Conservation (phyloP, 805 yeast genomes). For the Saturnispora diversa region DNA sequence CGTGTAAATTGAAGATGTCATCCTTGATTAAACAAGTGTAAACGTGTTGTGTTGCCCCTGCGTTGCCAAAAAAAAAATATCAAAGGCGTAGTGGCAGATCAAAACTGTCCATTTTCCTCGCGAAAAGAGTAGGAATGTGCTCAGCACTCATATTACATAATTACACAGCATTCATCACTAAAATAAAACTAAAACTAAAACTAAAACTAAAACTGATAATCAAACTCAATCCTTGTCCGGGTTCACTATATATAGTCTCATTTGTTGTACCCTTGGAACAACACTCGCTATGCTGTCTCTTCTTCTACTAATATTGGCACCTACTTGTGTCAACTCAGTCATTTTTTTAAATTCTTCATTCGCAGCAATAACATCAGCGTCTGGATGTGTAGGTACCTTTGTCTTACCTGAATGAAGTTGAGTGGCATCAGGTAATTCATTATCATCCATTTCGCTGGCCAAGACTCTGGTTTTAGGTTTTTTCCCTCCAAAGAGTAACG, state of each 20-base stretch:
- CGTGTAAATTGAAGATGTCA: conserved; percentile 52
- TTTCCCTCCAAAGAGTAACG: conserved; percentile 17
- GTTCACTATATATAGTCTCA: conserved; percentile 43
- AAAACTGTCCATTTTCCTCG: too few relatives aligned
- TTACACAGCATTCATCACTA: neutral
- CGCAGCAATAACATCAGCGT: conserved; percentile 28
- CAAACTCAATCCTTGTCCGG: conserved; percentile 44
- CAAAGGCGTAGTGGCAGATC: too few relatives aligned
- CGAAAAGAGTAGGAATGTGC: neutral
- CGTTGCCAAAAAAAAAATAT: too few relatives aligned
- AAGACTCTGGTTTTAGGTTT: conserved; percentile 60
- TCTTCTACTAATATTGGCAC: neutral
- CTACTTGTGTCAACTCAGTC: conserved; percentile 13
- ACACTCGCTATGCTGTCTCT: conserved; percentile 23
- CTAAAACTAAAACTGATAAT: neutral
- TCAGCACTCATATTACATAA: neutral
- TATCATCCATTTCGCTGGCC: conserved; percentile 70
- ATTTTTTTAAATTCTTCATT: conserved; percentile 26
- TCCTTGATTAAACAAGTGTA: conserved; percentile 9
- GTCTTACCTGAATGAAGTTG: conserved; percentile 24
- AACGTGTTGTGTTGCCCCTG: neutral
- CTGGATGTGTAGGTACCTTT: conserved; percentile 27
- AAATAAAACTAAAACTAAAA: neutral
- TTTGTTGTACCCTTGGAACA: conserved; percentile 12
- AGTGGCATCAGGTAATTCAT: conserved; percentile 36